A percentile compares a stretch with the other conserved stretches of the same genome.
Conservation (phyloP, 2,329 filamentous ascomycete genomes). For the Tricladium varicosporioides region DNA sequence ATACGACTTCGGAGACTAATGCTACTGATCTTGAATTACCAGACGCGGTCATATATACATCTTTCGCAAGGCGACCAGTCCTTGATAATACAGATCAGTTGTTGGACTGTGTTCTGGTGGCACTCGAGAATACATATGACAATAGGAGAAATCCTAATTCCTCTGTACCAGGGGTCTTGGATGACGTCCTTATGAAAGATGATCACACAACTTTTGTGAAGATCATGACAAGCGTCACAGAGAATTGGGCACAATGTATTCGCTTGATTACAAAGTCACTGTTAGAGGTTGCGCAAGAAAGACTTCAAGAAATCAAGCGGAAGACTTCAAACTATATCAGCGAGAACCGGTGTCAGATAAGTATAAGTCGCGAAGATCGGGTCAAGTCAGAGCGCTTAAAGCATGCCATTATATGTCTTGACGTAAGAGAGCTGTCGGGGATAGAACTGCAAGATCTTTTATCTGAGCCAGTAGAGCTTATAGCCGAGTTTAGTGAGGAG, state of each 20-base stretch:
- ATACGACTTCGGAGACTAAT: neutral
- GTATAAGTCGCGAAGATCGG: constrained; percentile 1
- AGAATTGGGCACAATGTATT: constrained; percentile 12
- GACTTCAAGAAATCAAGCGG: constrained; percentile 4
- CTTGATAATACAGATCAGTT: constrained; percentile 10
- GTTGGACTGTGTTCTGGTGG: constrained; percentile 10
- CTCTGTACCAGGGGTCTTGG: constrained; percentile 7
- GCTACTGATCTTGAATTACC: neutral
- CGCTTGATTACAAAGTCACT: constrained; percentile 6
- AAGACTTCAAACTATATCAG: constrained; percentile 2
- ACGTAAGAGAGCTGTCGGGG: constrained; percentile 13
- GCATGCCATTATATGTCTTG: constrained; percentile 6
- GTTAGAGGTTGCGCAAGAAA: constrained; percentile 8
- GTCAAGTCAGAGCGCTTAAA: constrained; percentile 4
- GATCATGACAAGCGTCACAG: constrained; percentile 14
- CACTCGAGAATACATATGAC: constrained; percentile 5
- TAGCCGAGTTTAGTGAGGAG: constrained; percentile 19
- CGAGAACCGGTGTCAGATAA: constrained; percentile 7
- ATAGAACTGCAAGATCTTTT: constrained; percentile 12
- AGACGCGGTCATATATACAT: neutral
- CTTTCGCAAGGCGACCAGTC: constrained; percentile 6
- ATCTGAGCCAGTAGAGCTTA: constrained; percentile 17
- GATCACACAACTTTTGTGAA: constrained; percentile 6
- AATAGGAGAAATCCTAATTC: constrained; percentile 7
- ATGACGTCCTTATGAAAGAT: constrained; percentile 3